A percentile compares a stretch with the other conserved stretches of the same genome.
phyloP scores from a whole-genome alignment of 1,139 yeast genomes.

The Kodamaea suecica region DNA sequence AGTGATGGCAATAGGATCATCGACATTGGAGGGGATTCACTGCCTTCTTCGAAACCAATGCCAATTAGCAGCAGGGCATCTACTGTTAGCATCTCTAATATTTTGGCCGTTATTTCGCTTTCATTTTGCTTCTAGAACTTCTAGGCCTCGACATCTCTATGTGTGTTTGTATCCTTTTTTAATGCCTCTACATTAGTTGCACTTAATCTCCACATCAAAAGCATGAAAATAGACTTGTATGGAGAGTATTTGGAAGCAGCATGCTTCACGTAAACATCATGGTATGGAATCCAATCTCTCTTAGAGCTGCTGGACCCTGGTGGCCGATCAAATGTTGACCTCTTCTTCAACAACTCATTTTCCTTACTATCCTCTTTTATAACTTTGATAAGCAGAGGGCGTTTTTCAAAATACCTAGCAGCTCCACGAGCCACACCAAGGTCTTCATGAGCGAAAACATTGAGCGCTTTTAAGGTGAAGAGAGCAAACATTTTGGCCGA shows the following conservation, averaged over 20 bases:
- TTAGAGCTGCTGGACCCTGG: constrained; percentile 27
- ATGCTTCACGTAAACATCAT: constrained; percentile 54
- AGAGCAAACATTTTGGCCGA: constrained; percentile 83
- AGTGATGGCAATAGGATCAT: constrained; percentile 19
- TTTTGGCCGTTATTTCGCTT: constrained; percentile 2
- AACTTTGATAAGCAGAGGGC: constrained; percentile 50
- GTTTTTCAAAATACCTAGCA: constrained; percentile 53
- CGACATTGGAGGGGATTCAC: constrained; percentile 34
- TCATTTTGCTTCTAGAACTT: constrained; percentile 4
- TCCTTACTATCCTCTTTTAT: constrained; percentile 33
- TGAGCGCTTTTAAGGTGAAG: constrained; percentile 62
- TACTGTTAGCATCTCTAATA: too few relatives aligned
- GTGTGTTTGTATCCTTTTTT: constrained; percentile 21
- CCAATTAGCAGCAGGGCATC: too few relatives aligned
- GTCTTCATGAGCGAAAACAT: constrained; percentile 77
- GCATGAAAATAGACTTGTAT: constrained; percentile 64
- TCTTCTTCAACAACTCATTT: constrained; percentile 28
- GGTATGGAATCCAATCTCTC: constrained; percentile 58
- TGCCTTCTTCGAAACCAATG: too few relatives aligned
- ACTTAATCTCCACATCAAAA: constrained; percentile 70
- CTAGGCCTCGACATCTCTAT: too few relatives aligned
- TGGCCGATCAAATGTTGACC: constrained; percentile 36
- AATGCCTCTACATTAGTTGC: constrained; percentile 55
- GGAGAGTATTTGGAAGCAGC: constrained; percentile 64
- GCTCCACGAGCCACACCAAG: constrained; percentile 84